phyloP scores from a whole-genome alignment of 106 monocot species.

The Dendrobium catenatum region DNA sequence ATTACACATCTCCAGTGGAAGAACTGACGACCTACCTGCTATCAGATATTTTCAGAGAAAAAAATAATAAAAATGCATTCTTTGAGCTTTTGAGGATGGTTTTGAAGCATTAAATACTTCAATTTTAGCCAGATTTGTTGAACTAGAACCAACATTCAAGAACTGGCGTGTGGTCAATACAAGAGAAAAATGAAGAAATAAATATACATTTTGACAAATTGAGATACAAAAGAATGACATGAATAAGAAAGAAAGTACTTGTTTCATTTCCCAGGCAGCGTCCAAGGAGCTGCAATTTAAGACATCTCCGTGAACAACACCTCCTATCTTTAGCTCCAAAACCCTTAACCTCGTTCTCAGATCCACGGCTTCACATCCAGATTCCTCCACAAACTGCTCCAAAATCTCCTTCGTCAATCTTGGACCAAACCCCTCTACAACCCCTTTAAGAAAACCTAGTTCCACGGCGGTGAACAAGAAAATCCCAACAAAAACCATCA shows the following conservation, averaged over 20 bases:
- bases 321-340: conserved; percentile 32
- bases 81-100: background rate
- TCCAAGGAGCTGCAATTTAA: conserved; percentile 42
- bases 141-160: background rate
- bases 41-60: background rate
- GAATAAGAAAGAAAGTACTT: conserved; percentile 13
- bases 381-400: conserved; percentile 29
- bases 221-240: background rate
- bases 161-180: background rate
- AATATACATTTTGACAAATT: background rate
- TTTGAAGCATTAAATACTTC: background rate
- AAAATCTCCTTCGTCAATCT: conserved; percentile 36
- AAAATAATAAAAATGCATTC: background rate
- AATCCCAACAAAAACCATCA: conserved; percentile 18
- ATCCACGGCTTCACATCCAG: conserved; percentile 8
- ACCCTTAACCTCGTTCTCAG: conserved; percentile 32
- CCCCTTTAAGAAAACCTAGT: conserved; percentile 16
- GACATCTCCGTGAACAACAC: conserved; percentile 18
- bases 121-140: background rate
- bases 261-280: conserved; percentile 52
- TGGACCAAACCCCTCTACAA: conserved; percentile 26
- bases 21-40: conserved; percentile 35
- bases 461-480: conserved; percentile 30
- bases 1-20: conserved; percentile 57
- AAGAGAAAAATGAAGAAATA: too few species aligned